phyloP scores from a whole-genome alignment of 2,329 filamentous ascomycete genomes.

The Elsinoe perseae region DNA sequence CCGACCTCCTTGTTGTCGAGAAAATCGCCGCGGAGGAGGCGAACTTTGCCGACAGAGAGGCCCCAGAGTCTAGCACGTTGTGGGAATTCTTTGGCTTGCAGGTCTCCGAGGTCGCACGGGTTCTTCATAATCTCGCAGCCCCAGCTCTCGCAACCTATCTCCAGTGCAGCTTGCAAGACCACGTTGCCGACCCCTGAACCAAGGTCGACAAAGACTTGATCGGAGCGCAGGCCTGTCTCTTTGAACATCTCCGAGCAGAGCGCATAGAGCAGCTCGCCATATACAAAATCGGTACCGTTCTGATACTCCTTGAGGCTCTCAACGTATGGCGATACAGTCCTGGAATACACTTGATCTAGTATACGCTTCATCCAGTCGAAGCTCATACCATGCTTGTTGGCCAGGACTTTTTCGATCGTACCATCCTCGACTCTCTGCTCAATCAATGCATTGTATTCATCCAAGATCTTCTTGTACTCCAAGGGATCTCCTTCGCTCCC shows the following conservation, averaged over 20 bases:
- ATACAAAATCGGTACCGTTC: constrained; percentile 86
- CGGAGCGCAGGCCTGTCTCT: constrained; percentile 67
- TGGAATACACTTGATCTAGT: constrained; percentile 73
- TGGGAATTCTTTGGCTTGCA: constrained; percentile 74
- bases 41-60: constrained; percentile 67
- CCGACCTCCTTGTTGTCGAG: constrained; percentile 63
- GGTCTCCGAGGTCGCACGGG: constrained; percentile 70
- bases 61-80: constrained; percentile 88
- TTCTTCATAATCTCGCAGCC: constrained; percentile 96
- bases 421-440: constrained; percentile 59
- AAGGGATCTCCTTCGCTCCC: constrained; percentile 49
- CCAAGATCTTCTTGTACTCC: constrained; percentile 63
- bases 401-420: constrained; percentile 63
- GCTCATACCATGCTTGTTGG: constrained; percentile 59
- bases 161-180: constrained; percentile 83
- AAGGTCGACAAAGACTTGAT: constrained; percentile 85
- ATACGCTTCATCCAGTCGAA: constrained; percentile 63
- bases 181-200: constrained; percentile 96
- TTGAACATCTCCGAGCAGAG: constrained; percentile 79
- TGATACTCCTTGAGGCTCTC: constrained; percentile 78
- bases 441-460: constrained; percentile 69
- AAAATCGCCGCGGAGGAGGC: constrained; percentile 77
- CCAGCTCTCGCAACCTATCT: constrained; percentile 90
- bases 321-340: constrained; percentile 83
- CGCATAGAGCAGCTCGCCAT: constrained; percentile 80